A percentile compares a stretch with the other conserved stretches of the same genome.
These are phyloP conservation scores for Fusarium tjaetaba DNA, from an alignment of 2,329 filamentous ascomycete genomes.

Conservation along the genomic window DNA sequence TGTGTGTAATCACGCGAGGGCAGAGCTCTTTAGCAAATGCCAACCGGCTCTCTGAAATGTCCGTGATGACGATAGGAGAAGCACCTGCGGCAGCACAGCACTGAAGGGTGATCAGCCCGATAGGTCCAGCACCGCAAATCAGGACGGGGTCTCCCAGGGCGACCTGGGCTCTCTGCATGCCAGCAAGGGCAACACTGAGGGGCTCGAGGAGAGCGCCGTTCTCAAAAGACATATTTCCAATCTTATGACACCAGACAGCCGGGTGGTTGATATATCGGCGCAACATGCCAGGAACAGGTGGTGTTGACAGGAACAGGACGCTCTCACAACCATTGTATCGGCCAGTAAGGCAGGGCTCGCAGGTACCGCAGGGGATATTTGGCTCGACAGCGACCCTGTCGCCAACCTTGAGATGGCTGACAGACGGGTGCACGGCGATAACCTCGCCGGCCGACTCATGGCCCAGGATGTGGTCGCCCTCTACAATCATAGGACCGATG, in stretches of 20 bases:
- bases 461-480: constrained; percentile 87
- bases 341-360: constrained; percentile 90
- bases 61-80: constrained; percentile 90
- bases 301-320: constrained; percentile 89
- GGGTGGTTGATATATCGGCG: constrained; percentile 95
- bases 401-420: constrained; percentile 80
- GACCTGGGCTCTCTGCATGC: constrained; percentile 83
- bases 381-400: constrained; percentile 95
- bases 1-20: constrained; percentile 82
- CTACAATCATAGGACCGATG: constrained; percentile 96
- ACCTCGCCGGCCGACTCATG: constrained; percentile 92
- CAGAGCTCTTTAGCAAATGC: constrained; percentile 86
- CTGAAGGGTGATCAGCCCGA: constrained; percentile 87
- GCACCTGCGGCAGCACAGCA: constrained; percentile 89
- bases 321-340: constrained; percentile 94
- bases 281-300: constrained; percentile 86
- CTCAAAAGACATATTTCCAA: constrained; percentile 90
- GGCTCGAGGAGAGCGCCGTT: constrained; percentile 92
- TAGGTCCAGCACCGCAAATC: constrained; percentile 92
- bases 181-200: constrained; percentile 86
- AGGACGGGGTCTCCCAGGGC: constrained; percentile 86
- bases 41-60: constrained; percentile 88
- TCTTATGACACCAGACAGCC: constrained; percentile 95
- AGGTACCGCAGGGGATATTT: constrained; percentile 89
- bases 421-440: constrained; percentile 82